Percentiles rank a stretch among this genome's conserved stretches.
Conservation (phyloP, 371 early-diverging fungal species). For the Circinella umbellata region DNA sequence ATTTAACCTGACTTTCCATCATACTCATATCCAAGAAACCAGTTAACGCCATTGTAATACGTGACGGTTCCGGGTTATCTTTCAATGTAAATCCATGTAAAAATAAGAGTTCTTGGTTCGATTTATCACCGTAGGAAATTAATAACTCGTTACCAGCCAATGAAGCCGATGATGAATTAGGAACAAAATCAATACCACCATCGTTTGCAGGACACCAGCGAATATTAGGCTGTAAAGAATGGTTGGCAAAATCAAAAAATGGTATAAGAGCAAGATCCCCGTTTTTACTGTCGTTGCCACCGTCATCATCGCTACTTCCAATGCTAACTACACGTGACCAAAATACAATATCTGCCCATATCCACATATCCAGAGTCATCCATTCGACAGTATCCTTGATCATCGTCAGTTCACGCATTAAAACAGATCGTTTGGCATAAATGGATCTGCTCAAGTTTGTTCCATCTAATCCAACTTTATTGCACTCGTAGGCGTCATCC, state of each 20-base stretch:
- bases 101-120: slow-evolving; percentile 70
- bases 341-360: slow-evolving; percentile 57
- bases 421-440: slow-evolving; percentile 31
- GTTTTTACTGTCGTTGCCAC: slow-evolving; percentile 22
- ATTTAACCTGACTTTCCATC: slow-evolving; percentile 14
- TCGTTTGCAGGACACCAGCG: slow-evolving; percentile 49
- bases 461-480: slow-evolving; percentile 29
- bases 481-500: background rate
- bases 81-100: slow-evolving; percentile 57
- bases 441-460: slow-evolving; percentile 45
- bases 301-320: slow-evolving; percentile 13
- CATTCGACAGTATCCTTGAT: slow-evolving; percentile 7
- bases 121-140: slow-evolving; percentile 64
- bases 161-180: background rate
- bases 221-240: slow-evolving; percentile 44
- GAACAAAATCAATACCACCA: slow-evolving; percentile 18
- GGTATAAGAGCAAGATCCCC: slow-evolving; percentile 39
- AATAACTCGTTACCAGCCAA: slow-evolving; percentile 33
- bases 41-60: slow-evolving; percentile 19
- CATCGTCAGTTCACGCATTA: slow-evolving; percentile 29
- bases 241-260: slow-evolving; percentile 68
- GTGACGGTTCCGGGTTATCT: slow-evolving; percentile 35
- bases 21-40: slow-evolving; percentile 23
- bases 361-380: slow-evolving; percentile 43
- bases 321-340: slow-evolving; percentile 54